phyloP scores from a whole-genome alignment of 2,329 filamentous ascomycete genomes.

The Diplodia intermedia region DNA sequence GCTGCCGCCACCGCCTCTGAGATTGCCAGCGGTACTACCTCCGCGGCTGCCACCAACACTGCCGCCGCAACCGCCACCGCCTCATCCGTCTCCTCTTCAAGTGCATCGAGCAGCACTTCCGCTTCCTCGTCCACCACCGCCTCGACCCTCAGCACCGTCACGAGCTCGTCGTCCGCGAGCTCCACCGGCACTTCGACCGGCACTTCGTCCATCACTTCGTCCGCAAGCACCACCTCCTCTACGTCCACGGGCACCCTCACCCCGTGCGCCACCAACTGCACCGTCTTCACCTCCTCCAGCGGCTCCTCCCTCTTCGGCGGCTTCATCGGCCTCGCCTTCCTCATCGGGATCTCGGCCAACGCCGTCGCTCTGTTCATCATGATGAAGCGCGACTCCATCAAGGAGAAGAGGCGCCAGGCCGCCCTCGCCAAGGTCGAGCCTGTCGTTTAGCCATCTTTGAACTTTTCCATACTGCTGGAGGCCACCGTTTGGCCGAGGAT shows the following conservation, averaged over 20 bases:
- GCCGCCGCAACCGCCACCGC: not conserved
- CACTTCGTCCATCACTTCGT: conserved; percentile 4
- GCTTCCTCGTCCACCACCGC: not conserved
- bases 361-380: conserved; percentile 15
- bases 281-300: conserved; percentile 16
- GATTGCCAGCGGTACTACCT: not conserved
- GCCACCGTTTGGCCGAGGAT: no score
- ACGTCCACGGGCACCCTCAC: conserved; percentile 11
- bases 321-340: not conserved
- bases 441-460: not conserved
- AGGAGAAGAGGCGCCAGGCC: conserved; percentile 6
- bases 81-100: not conserved
- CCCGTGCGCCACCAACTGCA: conserved; percentile 25
- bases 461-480: not conserved
- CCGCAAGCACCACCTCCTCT: not conserved
- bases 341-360: conserved; percentile 1
- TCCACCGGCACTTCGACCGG: conserved; percentile 16
- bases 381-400: conserved; percentile 10
- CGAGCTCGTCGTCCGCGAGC: conserved; percentile 3
- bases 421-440: not conserved
- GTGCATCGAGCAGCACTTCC: not conserved
- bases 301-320: conserved; percentile 18
- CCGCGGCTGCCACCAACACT: not conserved
- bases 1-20: conserved; percentile 9
- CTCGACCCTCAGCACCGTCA: conserved; percentile 6